phyloP scores from a whole-genome alignment of 371 early-diverging fungal species.

The Rhizopus sp. region DNA sequence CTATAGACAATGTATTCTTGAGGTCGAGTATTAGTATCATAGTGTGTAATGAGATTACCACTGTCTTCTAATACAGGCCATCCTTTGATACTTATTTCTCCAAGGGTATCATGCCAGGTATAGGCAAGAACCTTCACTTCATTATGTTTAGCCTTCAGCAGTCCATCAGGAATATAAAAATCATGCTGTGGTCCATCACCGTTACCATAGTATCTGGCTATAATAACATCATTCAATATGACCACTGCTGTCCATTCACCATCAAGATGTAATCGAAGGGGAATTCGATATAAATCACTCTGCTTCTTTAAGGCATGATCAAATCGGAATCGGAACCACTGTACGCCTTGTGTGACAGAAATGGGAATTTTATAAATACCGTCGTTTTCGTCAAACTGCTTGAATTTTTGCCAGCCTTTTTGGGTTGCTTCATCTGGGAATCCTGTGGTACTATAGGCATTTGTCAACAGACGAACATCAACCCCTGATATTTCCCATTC shows the following conservation, averaged over 20 bases:
- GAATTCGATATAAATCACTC: conserved; percentile 36
- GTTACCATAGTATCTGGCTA: conserved; percentile 76
- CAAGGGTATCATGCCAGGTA: conserved; percentile 42
- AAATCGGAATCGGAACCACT: conserved; percentile 42
- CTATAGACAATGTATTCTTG: conserved; percentile 34
- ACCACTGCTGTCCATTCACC: conserved; percentile 72
- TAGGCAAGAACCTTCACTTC: conserved; percentile 44
- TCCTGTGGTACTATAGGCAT: conserved; percentile 67
- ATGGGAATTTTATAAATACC: conserved; percentile 16
- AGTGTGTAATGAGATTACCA: conserved; percentile 28
- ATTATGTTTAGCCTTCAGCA: conserved; percentile 40
- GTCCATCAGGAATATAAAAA: conserved; percentile 69
- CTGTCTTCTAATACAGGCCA: conserved; percentile 43
- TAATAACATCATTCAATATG: conserved; percentile 59
- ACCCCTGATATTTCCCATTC: conserved; percentile 81
- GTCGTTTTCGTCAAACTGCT: conserved; percentile 11
- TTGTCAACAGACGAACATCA: conserved; percentile 59
- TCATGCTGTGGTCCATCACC: conserved; percentile 76
- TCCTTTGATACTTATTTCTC: conserved; percentile 32
- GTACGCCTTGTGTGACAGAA: conserved; percentile 29
- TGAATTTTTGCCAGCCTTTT: conserved; percentile 29
- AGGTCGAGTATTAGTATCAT: conserved; percentile 6
- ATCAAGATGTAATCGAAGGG: conserved; percentile 64
- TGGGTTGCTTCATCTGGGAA: conserved; percentile 68
- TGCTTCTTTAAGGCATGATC: conserved; percentile 32